phyloP scores from a whole-genome alignment of 2,329 filamentous ascomycete genomes.

The Botrytis tulipae region DNA sequence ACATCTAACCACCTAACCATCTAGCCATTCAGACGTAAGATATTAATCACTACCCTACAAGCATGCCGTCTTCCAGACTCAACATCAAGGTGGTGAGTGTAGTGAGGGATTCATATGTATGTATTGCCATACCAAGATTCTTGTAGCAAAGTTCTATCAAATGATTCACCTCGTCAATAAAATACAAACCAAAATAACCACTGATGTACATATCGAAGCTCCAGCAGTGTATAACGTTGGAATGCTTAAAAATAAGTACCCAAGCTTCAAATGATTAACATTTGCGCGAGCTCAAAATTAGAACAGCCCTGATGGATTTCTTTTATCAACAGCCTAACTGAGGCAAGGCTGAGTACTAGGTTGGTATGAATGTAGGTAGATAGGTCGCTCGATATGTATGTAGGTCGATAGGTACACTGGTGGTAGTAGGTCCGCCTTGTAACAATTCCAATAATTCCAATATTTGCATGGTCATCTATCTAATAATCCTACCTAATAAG shows the following conservation, averaged over 20 bases:
- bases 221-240: neutral
- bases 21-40: neutral
- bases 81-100: neutral
- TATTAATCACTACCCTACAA: neutral
- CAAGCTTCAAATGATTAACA: neutral
- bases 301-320: neutral
- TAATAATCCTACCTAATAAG: neutral
- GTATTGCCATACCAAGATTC: neutral
- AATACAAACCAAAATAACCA: neutral
- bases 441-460: neutral
- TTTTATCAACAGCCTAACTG: neutral
- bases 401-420: neutral
- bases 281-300: neutral
- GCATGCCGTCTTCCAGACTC: neutral
- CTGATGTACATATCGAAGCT: neutral
- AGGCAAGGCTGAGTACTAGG: neutral
- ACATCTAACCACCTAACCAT: neutral
- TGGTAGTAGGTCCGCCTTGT: neutral
- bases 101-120: neutral
- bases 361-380: neutral
- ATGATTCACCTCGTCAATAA: neutral
- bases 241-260: neutral
- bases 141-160: neutral
- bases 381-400: neutral
- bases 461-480: neutral